Evolutionary conservation across 2,329 filamentous ascomycete species (phyloP), one percentile per base, ranked within the genome.

Genomic region (Fusarium falciforme): DNA sequence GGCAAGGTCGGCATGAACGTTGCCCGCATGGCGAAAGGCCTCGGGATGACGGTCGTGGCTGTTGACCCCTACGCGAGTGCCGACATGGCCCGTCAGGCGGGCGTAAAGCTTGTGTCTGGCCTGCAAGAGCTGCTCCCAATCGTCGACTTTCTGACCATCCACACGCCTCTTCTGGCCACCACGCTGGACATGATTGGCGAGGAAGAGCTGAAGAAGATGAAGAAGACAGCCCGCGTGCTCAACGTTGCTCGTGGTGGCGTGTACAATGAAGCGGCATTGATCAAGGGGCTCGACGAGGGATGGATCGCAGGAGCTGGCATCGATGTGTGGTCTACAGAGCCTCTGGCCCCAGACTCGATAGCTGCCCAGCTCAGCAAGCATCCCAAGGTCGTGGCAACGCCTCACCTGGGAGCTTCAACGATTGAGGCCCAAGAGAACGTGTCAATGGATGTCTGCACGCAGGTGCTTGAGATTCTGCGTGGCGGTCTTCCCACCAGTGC

Each of bases 1-100:
- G 94, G 94, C n/a, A 95, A 95, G 84, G 93, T 96, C 31, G 94
- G 94, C 25, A 86, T 95, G 79, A 93, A 93, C 60, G 93, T 96
- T 17, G 94, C 93, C 20, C 87, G 93, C n/a, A 92, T 94, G 85
- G 93, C 92, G 10, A 92, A 91, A 62, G 93, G 93, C 0, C 84
- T 96, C 29, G 93, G 93, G 0, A 95, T 96, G 93, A 89, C 89
- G 47, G 89, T 96, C 14, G 83, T 92, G 17, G 93, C 93, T 1
- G 89, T 93, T 61, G 94, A 96, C 76, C 94, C 94, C 0, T 96
- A 94, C 79, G 93, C 93, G 2, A 93, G 92, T 70, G 86, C 89
- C 0, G 90, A 92, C n/a, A 87, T 95, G 44, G 93, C 93, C 3
- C 85, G 87, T 5, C 87, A 91, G 22, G 91, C 91, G 1, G 92